Evolutionary conservation across 2,329 filamentous ascomycete genomes (phyloP), one percentile per base, ranked within the genome.

Genomic region (Fusarium agapanthi): DNA sequence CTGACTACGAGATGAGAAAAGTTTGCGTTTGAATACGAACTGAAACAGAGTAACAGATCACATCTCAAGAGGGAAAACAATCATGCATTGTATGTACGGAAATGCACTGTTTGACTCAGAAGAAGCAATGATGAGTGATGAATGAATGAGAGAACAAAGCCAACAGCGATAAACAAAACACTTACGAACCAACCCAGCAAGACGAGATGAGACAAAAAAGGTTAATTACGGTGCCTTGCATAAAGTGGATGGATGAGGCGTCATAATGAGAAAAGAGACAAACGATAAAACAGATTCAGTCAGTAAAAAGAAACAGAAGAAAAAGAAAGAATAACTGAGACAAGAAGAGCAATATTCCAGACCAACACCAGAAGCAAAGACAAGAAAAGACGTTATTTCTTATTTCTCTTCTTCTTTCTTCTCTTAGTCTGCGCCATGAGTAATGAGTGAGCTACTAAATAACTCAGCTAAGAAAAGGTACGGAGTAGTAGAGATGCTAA

Each of bases 261-360:
- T 69, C 59, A 59, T 44, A 14, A 45, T 48, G 51, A 48, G 58
- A 64, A 71, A 66, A 68, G 67, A 71, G 68, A 71, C 47, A 63
- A 62, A 45, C 41, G 45, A 67, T 57, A 45, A 41, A 22, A 53
- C 50, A 26, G 24, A 37, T 26, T 22, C 18, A 18, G 18, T 37
- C 18, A 28, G 50, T 28, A 13, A 40, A 32, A 48, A 30, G 28
- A 28, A 47, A 22, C 14, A 35, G 34, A 32, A 7, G 26, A 22
- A 26, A 28, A 57, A 32, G 7, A 38, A 37, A 45, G 24, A 61
- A 38, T 5, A 41, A 20, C 8, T 38, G 44, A 61, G 48, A 56
- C 37, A 67, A 35, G 61, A 74, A 74, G 65, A 74, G 69, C 61
- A 76, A 73, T 45, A 37, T 67, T 74, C 74, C 69, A 61, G 74